These are phyloP conservation scores for Pseudozyma tsukubaensis DNA, from an alignment of 1,284 basidiomycete genomes.

Conservation along the genomic window DNA sequence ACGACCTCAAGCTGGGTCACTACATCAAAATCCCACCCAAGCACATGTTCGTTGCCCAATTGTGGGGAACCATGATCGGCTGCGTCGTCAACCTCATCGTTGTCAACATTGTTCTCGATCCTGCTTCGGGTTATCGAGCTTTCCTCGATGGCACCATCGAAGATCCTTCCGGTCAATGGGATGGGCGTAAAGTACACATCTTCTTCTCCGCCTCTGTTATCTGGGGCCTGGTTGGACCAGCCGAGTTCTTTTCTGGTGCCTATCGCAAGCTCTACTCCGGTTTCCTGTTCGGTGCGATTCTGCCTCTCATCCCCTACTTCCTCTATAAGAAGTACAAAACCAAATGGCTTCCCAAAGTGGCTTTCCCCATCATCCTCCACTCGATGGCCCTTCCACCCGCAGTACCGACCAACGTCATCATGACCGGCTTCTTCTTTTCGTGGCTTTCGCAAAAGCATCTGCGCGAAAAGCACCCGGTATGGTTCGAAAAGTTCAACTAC, in stretches of 20 bases:
- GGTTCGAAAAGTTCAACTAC: slow-evolving; percentile 66
- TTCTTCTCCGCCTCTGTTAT: slow-evolving; percentile 70
- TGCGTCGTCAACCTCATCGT: slow-evolving; percentile 70
- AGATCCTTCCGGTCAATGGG: slow-evolving; percentile 71
- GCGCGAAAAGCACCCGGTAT: slow-evolving; percentile 65
- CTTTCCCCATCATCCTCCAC: slow-evolving; percentile 72
- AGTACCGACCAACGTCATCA: slow-evolving; percentile 72
- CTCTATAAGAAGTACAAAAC: slow-evolving; percentile 69
- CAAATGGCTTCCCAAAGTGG: slow-evolving; percentile 65
- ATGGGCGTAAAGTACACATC: slow-evolving; percentile 66
- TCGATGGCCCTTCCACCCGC: slow-evolving; percentile 68
- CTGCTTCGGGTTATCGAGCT: slow-evolving; percentile 58
- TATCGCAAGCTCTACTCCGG: slow-evolving; percentile 70
- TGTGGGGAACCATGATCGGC: slow-evolving; percentile 71
- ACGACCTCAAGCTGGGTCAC: slow-evolving; percentile 71
- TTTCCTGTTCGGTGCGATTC: slow-evolving; percentile 70
- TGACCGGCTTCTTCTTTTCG: slow-evolving; percentile 70
- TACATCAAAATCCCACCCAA: slow-evolving; percentile 69
- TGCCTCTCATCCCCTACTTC: slow-evolving; percentile 70
- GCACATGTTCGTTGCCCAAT: slow-evolving; percentile 72
- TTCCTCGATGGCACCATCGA: slow-evolving; percentile 69
- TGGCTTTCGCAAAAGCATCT: slow-evolving; percentile 69
- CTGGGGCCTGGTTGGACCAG: slow-evolving; percentile 71
- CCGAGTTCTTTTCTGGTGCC: slow-evolving; percentile 71
- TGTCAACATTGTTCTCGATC: slow-evolving; percentile 69